Conservation (phyloP, 805 yeast species). For the Candida schatavii region DNA sequence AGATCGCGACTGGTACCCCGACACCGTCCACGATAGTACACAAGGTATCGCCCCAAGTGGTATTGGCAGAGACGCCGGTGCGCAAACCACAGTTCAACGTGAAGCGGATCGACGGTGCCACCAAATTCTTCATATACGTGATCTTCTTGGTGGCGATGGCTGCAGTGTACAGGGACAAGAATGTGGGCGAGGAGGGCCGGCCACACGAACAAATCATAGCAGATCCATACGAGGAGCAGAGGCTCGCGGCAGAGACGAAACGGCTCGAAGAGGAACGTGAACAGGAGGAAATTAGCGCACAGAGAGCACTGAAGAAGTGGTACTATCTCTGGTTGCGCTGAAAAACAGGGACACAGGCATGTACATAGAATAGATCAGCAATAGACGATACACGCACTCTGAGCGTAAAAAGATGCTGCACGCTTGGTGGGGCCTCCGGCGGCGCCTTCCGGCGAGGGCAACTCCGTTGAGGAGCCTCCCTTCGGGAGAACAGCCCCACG, state of each 20-base stretch:
- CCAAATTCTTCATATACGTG: slow-evolving; percentile 51
- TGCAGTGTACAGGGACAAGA: slow-evolving; percentile 57
- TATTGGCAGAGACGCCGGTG: slow-evolving; percentile 40
- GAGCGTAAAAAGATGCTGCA: too few species aligned
- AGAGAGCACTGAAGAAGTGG: slow-evolving; percentile 37
- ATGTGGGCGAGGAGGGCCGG: slow-evolving; percentile 42
- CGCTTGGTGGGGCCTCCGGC: too few species aligned
- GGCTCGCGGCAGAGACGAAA: slow-evolving; percentile 13
- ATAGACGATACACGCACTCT: too few species aligned
- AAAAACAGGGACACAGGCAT: too few species aligned
- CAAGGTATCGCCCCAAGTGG: slow-evolving; percentile 38
- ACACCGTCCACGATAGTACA: slow-evolving; percentile 20
- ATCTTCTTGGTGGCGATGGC: slow-evolving; percentile 45
- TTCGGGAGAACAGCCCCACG: too few species aligned
- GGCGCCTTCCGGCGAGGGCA: too few species aligned
- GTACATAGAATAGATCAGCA: too few species aligned
- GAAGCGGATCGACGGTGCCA: slow-evolving; percentile 53
- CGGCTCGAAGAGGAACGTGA: slow-evolving; percentile 15
- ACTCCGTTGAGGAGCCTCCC: too few species aligned
- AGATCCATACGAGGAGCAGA: slow-evolving; percentile 34
- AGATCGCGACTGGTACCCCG: slow-evolving; percentile 25
- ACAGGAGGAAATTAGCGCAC: slow-evolving; percentile 12
- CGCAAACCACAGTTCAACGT: slow-evolving; percentile 47
- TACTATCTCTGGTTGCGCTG: slow-evolving; percentile 50
- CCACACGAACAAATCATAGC: slow-evolving; percentile 39